Evolutionary conservation across 2,329 filamentous ascomycete species (phyloP).

Genomic region (Pestalotiopsis sp.): DNA sequence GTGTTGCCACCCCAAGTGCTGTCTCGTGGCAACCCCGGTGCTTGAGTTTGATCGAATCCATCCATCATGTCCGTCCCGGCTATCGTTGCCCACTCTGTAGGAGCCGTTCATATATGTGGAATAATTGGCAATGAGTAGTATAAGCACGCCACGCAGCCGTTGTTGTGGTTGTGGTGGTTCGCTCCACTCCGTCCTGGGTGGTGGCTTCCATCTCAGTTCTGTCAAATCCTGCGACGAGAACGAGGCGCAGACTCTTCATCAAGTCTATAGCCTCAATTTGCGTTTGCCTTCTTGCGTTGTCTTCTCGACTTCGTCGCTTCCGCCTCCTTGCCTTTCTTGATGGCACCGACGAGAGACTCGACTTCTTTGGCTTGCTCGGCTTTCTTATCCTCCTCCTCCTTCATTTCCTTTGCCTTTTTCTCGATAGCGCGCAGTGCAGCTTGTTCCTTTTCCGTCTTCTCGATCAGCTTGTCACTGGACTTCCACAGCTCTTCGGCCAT

Average conservation of each 20-base stretch:
- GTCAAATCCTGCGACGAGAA: no score
- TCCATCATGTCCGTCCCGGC: no score
- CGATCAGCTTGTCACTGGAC: slow-evolving; percentile 81
- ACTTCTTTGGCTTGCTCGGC: slow-evolving; percentile 31
- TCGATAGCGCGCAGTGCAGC: slow-evolving; percentile 49
- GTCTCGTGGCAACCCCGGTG: no score
- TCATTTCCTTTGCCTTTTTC: slow-evolving; percentile 42
- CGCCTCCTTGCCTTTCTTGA: slow-evolving; percentile 36
- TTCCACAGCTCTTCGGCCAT: slow-evolving; percentile 88
- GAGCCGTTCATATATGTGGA: no score
- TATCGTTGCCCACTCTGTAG: no score
- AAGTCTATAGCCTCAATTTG: slow-evolving; percentile 17
- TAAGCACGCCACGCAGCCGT: no score
- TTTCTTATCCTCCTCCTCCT: slow-evolving; percentile 31
- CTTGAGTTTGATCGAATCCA: no score
- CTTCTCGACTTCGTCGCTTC: slow-evolving; percentile 34
- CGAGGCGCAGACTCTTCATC: not conserved
- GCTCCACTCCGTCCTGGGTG: no score
- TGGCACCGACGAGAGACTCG: slow-evolving; percentile 28
- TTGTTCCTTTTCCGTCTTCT: slow-evolving; percentile 78
- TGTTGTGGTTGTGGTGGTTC: no score
- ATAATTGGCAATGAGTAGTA: no score
- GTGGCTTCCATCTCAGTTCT: no score
- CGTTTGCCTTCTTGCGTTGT: slow-evolving; percentile 32
- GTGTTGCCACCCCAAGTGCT: no score